Conservation (phyloP, 2,329 filamentous ascomycete species). For the Pseudohalonectria lignicola region DNA sequence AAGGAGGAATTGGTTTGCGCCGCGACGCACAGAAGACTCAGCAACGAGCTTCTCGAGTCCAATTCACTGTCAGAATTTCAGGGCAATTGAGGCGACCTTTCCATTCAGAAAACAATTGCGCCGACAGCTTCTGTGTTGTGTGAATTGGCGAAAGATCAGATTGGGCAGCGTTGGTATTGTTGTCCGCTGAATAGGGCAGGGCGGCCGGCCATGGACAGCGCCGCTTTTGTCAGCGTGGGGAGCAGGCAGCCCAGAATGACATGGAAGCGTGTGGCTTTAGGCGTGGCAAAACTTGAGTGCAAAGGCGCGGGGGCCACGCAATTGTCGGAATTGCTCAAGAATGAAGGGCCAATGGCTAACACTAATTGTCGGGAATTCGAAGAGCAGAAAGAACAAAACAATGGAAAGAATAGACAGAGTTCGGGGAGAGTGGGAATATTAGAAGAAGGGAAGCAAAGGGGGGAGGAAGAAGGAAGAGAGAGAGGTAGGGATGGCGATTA, state of each 20-base stretch:
- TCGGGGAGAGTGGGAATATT: not conserved
- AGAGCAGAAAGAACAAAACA: not conserved
- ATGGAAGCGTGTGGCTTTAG: conserved; percentile 1
- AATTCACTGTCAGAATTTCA: not conserved
- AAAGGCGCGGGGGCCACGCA: conserved; percentile 1
- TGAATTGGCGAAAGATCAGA: not conserved
- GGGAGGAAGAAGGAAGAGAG: conserved; percentile 2
- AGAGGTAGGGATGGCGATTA: conserved; percentile 1
- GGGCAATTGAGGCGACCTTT: not conserved
- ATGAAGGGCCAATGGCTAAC: not conserved
- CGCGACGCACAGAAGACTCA: too few relatives aligned
- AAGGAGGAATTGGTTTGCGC: too few relatives aligned
- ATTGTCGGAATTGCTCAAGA: not conserved
- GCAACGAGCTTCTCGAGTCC: too few relatives aligned
- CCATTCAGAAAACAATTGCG: not conserved
- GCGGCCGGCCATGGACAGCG: not conserved
- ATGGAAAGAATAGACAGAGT: not conserved
- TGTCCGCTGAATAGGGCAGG: not conserved
- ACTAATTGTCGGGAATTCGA: not conserved
- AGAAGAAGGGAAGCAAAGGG: not conserved
- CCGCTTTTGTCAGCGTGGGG: not conserved
- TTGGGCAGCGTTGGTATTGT: not conserved
- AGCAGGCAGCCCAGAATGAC: not conserved
- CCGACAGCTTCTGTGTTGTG: too few relatives aligned
- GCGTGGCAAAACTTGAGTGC: conserved; percentile 1